Conservation (phyloP, 2,329 filamentous ascomycete species). For the Plenodomus biglobosus region DNA sequence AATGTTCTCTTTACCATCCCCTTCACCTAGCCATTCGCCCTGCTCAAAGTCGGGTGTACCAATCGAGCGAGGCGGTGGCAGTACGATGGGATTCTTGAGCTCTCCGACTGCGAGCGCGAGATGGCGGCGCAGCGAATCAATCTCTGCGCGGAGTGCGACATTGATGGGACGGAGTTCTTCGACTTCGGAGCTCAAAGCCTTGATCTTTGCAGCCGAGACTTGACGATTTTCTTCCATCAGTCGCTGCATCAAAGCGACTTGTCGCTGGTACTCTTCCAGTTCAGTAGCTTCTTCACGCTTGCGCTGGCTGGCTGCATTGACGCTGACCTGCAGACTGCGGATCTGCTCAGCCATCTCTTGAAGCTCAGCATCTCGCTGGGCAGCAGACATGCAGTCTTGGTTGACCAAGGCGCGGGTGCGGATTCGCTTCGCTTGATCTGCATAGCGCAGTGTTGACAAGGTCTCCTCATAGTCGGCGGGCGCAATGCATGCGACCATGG, state of each 20-base stretch:
- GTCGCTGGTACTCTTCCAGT: constrained; percentile 91
- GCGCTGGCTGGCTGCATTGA: constrained; percentile 59
- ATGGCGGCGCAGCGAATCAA: constrained; percentile 84
- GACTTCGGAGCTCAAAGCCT: constrained; percentile 64
- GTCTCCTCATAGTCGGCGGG: constrained; percentile 97
- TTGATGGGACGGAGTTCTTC: constrained; percentile 52
- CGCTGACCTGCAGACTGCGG: constrained; percentile 75
- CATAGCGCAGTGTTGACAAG: constrained; percentile 91
- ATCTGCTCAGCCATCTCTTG: constrained; percentile 95
- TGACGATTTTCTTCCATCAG: constrained; percentile 94
- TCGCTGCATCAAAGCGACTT: constrained; percentile 86
- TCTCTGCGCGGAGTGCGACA: constrained; percentile 67
- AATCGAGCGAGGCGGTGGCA: constrained; percentile 43
- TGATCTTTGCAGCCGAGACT: constrained; percentile 91
- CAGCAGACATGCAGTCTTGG: constrained; percentile 88
- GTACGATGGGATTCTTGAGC: constrained; percentile 86
- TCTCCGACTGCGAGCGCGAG: constrained; percentile 82
- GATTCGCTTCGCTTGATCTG: constrained; percentile 96
- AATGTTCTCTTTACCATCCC: constrained; percentile 31
- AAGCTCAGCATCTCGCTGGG: constrained; percentile 93
- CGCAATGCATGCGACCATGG: constrained; percentile 98
- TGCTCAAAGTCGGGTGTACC: constrained; percentile 38
- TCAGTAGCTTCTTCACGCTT: constrained; percentile 83
- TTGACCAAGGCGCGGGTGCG: constrained; percentile 93
- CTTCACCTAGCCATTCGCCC: constrained; percentile 30